Conservation (phyloP, 1,284 basidiomycete genomes). For the Sanghuangporus sanghuang region DNA sequence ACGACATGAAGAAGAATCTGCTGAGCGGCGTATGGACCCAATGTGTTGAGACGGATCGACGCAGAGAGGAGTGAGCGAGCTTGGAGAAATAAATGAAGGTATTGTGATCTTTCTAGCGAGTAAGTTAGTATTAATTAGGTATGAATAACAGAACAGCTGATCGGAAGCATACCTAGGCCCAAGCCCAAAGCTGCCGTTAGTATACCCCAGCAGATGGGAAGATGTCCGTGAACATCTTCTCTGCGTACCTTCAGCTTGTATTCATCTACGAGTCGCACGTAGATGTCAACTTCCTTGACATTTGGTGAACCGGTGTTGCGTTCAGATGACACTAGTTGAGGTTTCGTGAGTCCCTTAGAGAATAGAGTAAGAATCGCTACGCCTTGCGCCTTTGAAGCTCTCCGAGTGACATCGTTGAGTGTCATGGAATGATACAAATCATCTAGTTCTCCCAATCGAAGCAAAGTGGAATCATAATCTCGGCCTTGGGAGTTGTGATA, state of each 20-base stretch:
- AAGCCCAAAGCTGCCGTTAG: constrained; percentile 76
- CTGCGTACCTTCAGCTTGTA: constrained; percentile 65
- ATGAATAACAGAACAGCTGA: background rate
- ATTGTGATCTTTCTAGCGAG: constrained; percentile 61
- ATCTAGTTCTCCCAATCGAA: constrained; percentile 56
- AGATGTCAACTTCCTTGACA: constrained; percentile 24
- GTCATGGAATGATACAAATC: constrained; percentile 80
- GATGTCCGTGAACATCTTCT: constrained; percentile 71
- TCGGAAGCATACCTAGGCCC: constrained; percentile 51
- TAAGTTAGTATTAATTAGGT: background rate
- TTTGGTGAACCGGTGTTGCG: constrained; percentile 19
- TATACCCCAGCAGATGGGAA: constrained; percentile 88
- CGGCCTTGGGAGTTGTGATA: constrained; percentile 17
- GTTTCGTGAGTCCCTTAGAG: constrained; percentile 70
- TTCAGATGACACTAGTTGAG: constrained; percentile 26
- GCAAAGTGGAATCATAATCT: constrained; percentile 28
- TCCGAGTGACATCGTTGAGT: constrained; percentile 82
- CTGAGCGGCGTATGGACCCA: constrained; percentile 93
- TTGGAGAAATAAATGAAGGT: constrained; percentile 91
- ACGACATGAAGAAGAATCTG: constrained; percentile 78
- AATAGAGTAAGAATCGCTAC: constrained; percentile 90
- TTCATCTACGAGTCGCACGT: constrained; percentile 45
- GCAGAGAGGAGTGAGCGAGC: constrained; percentile 87
- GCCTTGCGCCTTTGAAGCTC: constrained; percentile 90
- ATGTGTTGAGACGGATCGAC: constrained; percentile 83